Evolutionary conservation across 805 yeast genomes (phyloP).

Genomic region (Maudiozyma pseudohumilis): DNA sequence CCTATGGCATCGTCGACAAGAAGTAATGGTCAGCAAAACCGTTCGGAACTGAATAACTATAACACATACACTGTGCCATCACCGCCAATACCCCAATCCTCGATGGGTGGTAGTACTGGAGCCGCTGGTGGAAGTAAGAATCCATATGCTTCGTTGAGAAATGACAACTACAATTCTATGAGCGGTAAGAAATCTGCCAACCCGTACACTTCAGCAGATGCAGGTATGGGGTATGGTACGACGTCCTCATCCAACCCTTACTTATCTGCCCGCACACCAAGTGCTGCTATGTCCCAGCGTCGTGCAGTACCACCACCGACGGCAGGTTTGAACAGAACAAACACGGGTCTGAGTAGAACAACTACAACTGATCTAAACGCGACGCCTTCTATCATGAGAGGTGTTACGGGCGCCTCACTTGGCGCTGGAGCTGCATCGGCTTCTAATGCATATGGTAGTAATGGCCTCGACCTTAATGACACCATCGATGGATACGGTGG

Average conservation of each 20-base stretch:
- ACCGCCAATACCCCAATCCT: not conserved
- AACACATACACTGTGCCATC: not conserved
- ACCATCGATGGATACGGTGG: slow-evolving; percentile 17
- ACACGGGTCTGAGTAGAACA: slow-evolving; percentile 2
- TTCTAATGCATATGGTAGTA: slow-evolving; percentile 4
- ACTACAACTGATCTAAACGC: slow-evolving; percentile 2
- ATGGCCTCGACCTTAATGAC: slow-evolving; percentile 20
- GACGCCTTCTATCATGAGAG: not conserved
- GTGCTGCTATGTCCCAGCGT: no score
- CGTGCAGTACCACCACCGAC: not conserved
- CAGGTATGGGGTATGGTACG: not conserved
- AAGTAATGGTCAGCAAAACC: not conserved
- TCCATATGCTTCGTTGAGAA: slow-evolving; percentile 6
- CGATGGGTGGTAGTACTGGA: not conserved
- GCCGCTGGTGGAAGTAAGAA: not conserved
- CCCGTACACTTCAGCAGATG: slow-evolving; percentile 8
- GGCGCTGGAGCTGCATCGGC: not conserved
- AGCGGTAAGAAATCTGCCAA: not conserved
- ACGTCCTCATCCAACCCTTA: slow-evolving; percentile 5
- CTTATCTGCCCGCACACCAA: slow-evolving; percentile 3
- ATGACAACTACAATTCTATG: slow-evolving; percentile 1
- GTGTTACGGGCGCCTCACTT: not conserved
- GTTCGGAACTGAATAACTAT: not conserved
- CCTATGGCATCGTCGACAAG: slow-evolving; percentile 1
- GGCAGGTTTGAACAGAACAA: not conserved